These are phyloP conservation scores for Candida insectalens DNA, from an alignment of 805 yeast species.

Conservation along the genomic window DNA sequence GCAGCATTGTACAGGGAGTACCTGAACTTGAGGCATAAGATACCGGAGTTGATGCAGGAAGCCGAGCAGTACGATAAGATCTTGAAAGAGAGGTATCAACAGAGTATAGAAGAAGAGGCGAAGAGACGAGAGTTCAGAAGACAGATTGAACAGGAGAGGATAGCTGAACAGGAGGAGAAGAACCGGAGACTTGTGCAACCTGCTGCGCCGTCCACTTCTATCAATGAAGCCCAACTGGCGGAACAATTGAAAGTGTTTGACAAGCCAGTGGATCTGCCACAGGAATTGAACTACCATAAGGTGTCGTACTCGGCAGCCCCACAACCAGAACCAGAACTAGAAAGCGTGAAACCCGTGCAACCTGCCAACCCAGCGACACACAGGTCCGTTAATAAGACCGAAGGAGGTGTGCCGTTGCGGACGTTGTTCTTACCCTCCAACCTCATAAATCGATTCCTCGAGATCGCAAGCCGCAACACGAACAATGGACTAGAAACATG, in stretches of 20 bases:
- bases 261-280: neutral
- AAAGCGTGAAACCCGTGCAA: neutral
- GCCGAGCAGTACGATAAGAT: constrained; percentile 20
- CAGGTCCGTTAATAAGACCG: constrained; percentile 34
- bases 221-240: neutral
- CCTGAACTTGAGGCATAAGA: constrained; percentile 10
- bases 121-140: constrained; percentile 12
- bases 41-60: constrained; percentile 22
- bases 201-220: too few species aligned
- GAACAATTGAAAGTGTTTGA: neutral
- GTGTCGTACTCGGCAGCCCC: too few species aligned
- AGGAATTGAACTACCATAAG: too few species aligned
- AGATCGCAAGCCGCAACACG: constrained; percentile 41
- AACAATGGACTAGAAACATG: constrained; percentile 46
- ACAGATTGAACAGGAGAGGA: constrained; percentile 12
- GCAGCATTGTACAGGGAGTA: constrained; percentile 20
- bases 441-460: constrained; percentile 33
- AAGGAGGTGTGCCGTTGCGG: constrained; percentile 47
- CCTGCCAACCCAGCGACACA: constrained; percentile 17
- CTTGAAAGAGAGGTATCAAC: constrained; percentile 17
- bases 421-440: constrained; percentile 39
- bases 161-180: constrained; percentile 11
- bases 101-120: constrained; percentile 13
- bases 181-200: constrained; percentile 3
- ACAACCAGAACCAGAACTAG: neutral